These are phyloP conservation scores for Hypoxylon sp. DNA, from an alignment of 2,329 filamentous ascomycete genomes.

Conservation along the genomic window DNA sequence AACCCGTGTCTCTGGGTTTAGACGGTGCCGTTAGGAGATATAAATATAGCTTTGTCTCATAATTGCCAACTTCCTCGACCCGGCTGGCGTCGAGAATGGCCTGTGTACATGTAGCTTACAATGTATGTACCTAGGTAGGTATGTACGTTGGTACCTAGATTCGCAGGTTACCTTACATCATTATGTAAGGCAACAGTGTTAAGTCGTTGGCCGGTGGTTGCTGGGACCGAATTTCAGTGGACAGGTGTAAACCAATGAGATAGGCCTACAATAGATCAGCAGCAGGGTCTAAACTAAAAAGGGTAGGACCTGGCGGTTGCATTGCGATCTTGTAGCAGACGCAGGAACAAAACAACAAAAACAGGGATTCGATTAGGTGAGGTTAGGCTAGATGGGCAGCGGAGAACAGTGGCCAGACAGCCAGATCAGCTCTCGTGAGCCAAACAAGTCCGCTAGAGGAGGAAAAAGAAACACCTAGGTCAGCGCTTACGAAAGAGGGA, in stretches of 20 bases:
- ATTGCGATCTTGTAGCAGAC: constrained; percentile 18
- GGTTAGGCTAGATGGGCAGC: too few species aligned
- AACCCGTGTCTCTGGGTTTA: too few species aligned
- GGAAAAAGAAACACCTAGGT: background rate
- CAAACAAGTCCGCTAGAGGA: background rate
- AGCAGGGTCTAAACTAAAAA: constrained; percentile 8
- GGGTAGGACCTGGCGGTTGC: constrained; percentile 24
- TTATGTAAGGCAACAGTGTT: background rate
- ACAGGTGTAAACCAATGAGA: background rate
- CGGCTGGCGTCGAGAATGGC: too few species aligned
- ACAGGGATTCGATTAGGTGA: background rate
- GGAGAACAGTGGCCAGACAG: background rate
- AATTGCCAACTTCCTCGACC: background rate
- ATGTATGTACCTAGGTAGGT: background rate
- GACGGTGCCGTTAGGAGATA: too few species aligned
- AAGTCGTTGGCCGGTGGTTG: constrained; percentile 18
- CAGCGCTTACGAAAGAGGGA: background rate
- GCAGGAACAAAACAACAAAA: constrained; percentile 27
- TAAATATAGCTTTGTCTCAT: too few species aligned
- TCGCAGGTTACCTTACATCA: too few species aligned
- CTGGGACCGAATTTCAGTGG: constrained; percentile 12
- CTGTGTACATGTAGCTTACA: too few species aligned
- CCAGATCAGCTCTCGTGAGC: background rate
- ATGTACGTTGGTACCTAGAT: background rate
- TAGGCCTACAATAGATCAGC: background rate